phyloP scores from a whole-genome alignment of 2,329 filamentous ascomycete species.

The Claviceps arundinis region DNA sequence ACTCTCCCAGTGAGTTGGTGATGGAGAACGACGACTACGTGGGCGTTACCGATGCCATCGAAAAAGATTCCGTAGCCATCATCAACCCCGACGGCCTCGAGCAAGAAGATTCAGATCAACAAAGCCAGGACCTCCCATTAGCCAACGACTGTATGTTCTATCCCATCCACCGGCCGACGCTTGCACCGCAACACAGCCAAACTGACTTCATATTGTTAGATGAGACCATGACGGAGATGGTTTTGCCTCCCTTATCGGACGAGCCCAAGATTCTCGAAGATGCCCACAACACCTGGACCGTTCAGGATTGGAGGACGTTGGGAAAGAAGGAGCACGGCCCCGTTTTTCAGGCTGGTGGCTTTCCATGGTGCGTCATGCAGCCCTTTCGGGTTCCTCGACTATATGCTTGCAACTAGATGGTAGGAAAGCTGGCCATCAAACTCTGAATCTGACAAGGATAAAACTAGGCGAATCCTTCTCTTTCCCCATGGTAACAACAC shows the following conservation, averaged over 20 bases:
- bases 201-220: constrained; percentile 29
- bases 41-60: constrained; percentile 32
- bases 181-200: background rate
- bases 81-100: constrained; percentile 40
- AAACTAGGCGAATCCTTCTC: constrained; percentile 71
- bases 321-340: constrained; percentile 78
- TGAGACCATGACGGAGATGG: constrained; percentile 72
- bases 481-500: constrained; percentile 94
- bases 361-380: constrained; percentile 56
- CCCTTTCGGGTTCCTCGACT: background rate
- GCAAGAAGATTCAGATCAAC: constrained; percentile 28
- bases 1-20: constrained; percentile 44
- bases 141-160: constrained; percentile 39
- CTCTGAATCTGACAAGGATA: background rate
- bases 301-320: constrained; percentile 67
- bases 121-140: constrained; percentile 31
- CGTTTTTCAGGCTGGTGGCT: constrained; percentile 70
- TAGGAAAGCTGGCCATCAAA: background rate
- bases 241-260: constrained; percentile 57
- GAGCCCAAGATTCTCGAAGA: constrained; percentile 74
- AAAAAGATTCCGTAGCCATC: constrained; percentile 39
- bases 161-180: constrained; percentile 2
- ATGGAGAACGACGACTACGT: constrained; percentile 43
- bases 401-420: background rate
- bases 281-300: constrained; percentile 69